Percentiles rank a stretch among this genome's conserved stretches.
phyloP scores from a whole-genome alignment of 192 early-diverging fungal species.

The Linnemannia elongata region DNA sequence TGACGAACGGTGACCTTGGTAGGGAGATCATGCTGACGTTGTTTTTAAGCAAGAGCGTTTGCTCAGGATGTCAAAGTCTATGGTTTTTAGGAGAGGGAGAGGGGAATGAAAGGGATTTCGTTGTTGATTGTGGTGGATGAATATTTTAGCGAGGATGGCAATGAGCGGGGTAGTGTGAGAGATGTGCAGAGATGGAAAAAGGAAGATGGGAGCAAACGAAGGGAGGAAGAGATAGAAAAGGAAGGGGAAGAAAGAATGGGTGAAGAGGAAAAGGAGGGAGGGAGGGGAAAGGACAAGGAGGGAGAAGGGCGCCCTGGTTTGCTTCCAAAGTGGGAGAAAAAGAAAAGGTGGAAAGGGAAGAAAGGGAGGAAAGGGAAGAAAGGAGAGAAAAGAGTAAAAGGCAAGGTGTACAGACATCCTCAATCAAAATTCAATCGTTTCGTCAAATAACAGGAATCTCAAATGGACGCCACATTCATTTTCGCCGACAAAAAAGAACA shows the following conservation, averaged over 20 bases:
- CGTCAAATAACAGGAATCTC: no score
- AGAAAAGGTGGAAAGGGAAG: neutral
- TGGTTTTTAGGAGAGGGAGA: neutral
- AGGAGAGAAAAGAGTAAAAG: neutral
- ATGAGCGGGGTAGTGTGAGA: neutral
- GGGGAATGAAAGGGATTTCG: neutral
- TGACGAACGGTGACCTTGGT: constrained; percentile 46
- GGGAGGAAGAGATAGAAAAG: neutral
- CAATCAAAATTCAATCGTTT: no score
- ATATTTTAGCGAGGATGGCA: no score
- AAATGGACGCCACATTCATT: no score
- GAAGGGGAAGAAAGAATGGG: neutral
- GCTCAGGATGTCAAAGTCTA: neutral
- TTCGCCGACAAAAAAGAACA: no score
- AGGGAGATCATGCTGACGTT: constrained; percentile 27
- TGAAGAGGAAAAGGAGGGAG: neutral
- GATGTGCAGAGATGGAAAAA: neutral
- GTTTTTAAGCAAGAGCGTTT: neutral
- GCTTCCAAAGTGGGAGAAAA: neutral
- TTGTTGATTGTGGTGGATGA: no score
- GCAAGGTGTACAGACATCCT: neutral
- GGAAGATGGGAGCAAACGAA: neutral
- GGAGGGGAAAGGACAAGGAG: neutral
- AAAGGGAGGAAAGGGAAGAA: no score
- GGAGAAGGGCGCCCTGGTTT: neutral